These are phyloP conservation scores for Racocetra persica DNA, from an alignment of 371 early-diverging fungal genomes.

Conservation along the genomic window DNA sequence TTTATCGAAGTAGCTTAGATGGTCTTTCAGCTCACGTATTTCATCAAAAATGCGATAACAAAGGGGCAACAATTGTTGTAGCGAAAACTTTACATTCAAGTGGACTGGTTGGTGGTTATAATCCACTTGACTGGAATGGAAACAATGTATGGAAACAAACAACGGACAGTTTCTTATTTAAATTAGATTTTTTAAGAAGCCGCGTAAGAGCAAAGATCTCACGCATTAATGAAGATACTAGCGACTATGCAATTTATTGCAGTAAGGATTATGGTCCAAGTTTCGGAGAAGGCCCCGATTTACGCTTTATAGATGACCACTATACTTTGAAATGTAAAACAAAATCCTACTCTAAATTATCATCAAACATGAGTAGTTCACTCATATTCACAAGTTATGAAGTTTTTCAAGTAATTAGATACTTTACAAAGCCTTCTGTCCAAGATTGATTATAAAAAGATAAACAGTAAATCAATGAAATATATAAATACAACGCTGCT, in stretches of 20 bases:
- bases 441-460: too few species aligned
- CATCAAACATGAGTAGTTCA: too few species aligned
- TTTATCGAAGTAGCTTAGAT: slow-evolving; percentile 9
- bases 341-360: not conserved
- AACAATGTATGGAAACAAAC: not conserved
- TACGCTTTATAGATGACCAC: not conserved
- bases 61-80: slow-evolving; percentile 12
- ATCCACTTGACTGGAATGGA: slow-evolving; percentile 5
- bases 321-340: not conserved
- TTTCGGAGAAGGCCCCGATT: slow-evolving; percentile 27
- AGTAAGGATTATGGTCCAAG: not conserved
- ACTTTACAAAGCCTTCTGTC: too few species aligned
- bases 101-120: slow-evolving; percentile 5
- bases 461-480: too few species aligned
- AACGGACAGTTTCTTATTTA: not conserved
- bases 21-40: not conserved
- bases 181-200: too few species aligned
- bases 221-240: too few species aligned
- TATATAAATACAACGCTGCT: too few species aligned
- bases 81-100: not conserved
- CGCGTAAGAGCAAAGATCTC: too few species aligned
- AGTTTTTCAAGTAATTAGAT: too few species aligned
- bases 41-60: slow-evolving; percentile 13
- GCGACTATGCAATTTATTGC: too few species aligned
- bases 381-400: too few species aligned